Base-by-base conservation (phyloP, 108 stramenopile species). In the Nannochloropsis gaditana region DNA sequence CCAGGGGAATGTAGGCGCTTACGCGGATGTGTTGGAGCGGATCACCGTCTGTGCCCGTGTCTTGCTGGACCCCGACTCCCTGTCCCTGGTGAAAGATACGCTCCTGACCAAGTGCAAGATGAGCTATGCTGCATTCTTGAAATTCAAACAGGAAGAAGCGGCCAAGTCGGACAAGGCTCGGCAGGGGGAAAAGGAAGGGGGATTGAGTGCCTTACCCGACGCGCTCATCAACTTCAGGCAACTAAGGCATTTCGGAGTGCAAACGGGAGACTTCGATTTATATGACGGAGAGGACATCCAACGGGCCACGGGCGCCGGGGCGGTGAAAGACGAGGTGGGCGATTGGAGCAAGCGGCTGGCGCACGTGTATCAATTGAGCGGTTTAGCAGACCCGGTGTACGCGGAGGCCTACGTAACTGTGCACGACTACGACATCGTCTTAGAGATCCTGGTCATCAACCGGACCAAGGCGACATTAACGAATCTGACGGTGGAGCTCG, bases 191-290 rank as follows among this genome's bases (percentile, higher is more conserved):
- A 90, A 83, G 91, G 93, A 80, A 86, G 17, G 80, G 21, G 80
- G 80, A 21, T 80, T 80, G 80, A 9, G 9, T 19, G 87, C 83
- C 80, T 44, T 73, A 45, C 93, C 97, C 9, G 98, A 99, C 88
- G 98, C 98, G 91, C 93, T 98, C 85, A 99, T 99, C 88, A 95
- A 96, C 92, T 97, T 99, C 92, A 95, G 99, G 19, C 99, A 99
- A 90, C 94, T 99, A 15, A 93, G 94, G 83, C 83, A 93, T 80
- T 92, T 94, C 21, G 96, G 93, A 21, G 81, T 92, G 91, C 85
- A 93, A 93, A 83, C 95, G 93, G 50, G 81, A 11, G 99, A 99
- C 89, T 86, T 99, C 73, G 99, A 98, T 90, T 91, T 99, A 83
- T 96, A 97, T 90, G 99, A 99, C 92, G 99, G 97, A 41, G 93